phyloP scores from a whole-genome alignment of 169 alveolate species.

The Eimeria acervulina region DNA sequence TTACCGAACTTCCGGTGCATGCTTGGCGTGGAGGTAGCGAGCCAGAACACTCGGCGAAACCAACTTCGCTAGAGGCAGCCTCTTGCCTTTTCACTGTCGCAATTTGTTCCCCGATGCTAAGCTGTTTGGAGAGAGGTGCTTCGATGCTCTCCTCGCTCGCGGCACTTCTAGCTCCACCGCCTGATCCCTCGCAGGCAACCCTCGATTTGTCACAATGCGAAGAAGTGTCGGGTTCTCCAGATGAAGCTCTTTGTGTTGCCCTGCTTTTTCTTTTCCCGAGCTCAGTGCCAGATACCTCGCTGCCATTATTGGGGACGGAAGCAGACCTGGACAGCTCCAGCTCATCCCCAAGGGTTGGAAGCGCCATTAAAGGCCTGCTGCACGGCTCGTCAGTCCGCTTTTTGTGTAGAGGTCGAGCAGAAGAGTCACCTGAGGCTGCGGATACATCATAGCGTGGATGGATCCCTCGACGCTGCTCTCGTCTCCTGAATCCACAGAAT shows the following conservation, averaged over 20 bases:
- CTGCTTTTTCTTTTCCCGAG: not conserved
- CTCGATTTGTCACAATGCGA: not conserved
- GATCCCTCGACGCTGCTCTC: conserved; percentile 54
- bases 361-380: not conserved
- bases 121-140: not conserved
- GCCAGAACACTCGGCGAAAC: not conserved
- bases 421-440: conserved; percentile 44
- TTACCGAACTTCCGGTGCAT: conserved; percentile 1
- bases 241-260: not conserved
- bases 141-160: not conserved
- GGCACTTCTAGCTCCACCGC: not conserved
- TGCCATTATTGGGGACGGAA: not conserved
- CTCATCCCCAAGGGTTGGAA: conserved; percentile 69
- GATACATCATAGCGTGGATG: conserved; percentile 68
- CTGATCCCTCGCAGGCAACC: not conserved
- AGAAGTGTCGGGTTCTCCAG: not conserved
- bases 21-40: not conserved
- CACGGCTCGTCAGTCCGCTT: not conserved
- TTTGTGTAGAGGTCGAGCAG: conserved; percentile 17
- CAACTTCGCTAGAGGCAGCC: not conserved
- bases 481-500: conserved; percentile 48
- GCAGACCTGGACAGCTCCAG: conserved; percentile 31
- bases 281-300: not conserved
- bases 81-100: conserved; percentile 5
- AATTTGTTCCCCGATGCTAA: conserved; percentile 25